These are phyloP conservation scores for Amanita subjunquillea DNA, from an alignment of 768 basidiomycete genomes.

Conservation along the genomic window DNA sequence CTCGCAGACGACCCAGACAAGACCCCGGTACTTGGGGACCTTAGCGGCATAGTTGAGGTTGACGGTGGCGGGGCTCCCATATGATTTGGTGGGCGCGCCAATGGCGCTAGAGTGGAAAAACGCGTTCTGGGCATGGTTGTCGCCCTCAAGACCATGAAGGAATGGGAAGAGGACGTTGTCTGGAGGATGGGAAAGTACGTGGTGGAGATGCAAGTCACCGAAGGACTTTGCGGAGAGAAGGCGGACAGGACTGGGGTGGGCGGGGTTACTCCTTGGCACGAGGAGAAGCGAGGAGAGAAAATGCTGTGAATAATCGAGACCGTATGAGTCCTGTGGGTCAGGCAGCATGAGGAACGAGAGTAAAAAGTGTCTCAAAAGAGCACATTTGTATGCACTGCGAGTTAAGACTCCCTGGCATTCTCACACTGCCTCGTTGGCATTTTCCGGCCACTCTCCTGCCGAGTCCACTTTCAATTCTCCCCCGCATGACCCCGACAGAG, in stretches of 20 bases:
- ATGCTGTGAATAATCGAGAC: constrained; percentile 15
- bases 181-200: constrained; percentile 61
- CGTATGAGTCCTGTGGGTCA: constrained; percentile 5
- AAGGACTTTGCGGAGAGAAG: constrained; percentile 36
- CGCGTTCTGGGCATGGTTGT: constrained; percentile 67
- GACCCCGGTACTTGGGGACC: constrained; percentile 50
- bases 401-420: not conserved
- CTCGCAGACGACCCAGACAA: constrained; percentile 76
- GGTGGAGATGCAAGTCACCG: constrained; percentile 48
- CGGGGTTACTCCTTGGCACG: not conserved
- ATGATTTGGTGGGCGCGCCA: constrained; percentile 11
- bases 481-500: not conserved
- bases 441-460: not conserved
- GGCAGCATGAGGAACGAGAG: not conserved
- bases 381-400: not conserved
- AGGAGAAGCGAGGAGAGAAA: constrained; percentile 16
- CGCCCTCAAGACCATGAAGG: constrained; percentile 77
- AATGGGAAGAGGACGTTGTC: constrained; percentile 84
- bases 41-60: constrained; percentile 13
- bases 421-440: constrained; percentile 3
- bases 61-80: constrained; percentile 6
- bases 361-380: not conserved
- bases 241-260: constrained; percentile 15
- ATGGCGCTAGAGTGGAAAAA: constrained; percentile 52
- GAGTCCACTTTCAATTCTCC: not conserved